Percentiles rank a stretch among this genome's conserved stretches.
Conservation (phyloP, 495 filamentous ascomycete genomes). For the Xylaria cubensis region DNA sequence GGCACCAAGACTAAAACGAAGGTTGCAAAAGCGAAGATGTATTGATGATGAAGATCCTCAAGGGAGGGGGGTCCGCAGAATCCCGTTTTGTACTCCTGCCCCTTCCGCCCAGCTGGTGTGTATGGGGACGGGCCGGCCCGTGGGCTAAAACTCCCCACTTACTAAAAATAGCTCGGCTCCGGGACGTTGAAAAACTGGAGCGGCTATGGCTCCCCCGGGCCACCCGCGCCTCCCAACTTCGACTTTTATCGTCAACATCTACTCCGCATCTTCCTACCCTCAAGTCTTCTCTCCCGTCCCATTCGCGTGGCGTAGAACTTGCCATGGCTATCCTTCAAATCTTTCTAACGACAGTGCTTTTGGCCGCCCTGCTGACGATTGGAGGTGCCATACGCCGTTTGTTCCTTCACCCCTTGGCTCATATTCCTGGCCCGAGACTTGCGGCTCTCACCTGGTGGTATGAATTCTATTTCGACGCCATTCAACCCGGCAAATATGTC, state of each 20-base stretch:
- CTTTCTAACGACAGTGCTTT: constrained; percentile 32
- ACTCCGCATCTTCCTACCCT: constrained; percentile 30
- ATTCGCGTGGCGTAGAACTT: constrained; percentile 31
- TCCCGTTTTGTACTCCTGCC: too few species aligned
- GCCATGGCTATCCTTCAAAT: constrained; percentile 36
- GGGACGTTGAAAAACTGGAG: too few species aligned
- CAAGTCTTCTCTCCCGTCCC: constrained; percentile 32
- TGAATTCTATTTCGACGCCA: constrained; percentile 57
- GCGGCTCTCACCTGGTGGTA: constrained; percentile 57
- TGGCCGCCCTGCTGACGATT: constrained; percentile 31
- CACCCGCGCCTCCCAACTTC: constrained; percentile 23
- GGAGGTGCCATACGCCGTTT: constrained; percentile 42
- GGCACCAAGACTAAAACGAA: too few species aligned
- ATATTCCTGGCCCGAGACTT: constrained; percentile 58
- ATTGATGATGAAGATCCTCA: too few species aligned
- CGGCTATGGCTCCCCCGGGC: background rate
- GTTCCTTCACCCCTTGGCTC: constrained; percentile 52
- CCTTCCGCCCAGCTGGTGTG: too few species aligned
- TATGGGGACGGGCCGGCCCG: too few species aligned
- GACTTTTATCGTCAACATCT: constrained; percentile 30
- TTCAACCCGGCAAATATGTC: constrained; percentile 39
- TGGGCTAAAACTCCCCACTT: too few species aligned
- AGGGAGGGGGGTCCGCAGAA: too few species aligned
- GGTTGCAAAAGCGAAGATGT: too few species aligned
- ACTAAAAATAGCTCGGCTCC: too few species aligned